Evolutionary conservation across 805 yeast species (phyloP).

Genomic region (Zygoascus flipseniorum): DNA sequence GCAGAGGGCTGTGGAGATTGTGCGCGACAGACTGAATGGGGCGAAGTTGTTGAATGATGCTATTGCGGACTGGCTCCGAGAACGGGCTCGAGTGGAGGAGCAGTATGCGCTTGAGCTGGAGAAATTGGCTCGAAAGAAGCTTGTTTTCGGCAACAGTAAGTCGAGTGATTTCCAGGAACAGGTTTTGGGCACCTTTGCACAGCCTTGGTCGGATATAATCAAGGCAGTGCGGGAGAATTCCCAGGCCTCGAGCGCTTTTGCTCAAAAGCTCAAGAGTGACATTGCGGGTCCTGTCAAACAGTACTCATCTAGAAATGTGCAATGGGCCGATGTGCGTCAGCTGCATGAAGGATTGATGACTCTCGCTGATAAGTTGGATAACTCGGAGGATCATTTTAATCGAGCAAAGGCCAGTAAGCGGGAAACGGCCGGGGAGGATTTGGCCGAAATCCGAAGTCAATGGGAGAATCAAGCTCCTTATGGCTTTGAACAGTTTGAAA

Average conservation of each 20-base stretch:
- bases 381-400: conserved; percentile 34
- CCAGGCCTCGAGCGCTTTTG: conserved; percentile 23
- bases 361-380: conserved; percentile 31
- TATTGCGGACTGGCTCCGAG: conserved; percentile 53
- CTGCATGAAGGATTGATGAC: conserved; percentile 37
- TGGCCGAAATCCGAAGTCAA: conserved; percentile 31
- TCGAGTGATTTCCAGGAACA: conserved; percentile 1
- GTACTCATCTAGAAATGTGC: conserved; percentile 40
- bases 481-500: conserved; percentile 66
- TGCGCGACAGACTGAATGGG: conserved; percentile 48
- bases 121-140: conserved; percentile 25
- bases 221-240: conserved; percentile 24
- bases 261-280: conserved; percentile 32
- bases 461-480: conserved; percentile 79
- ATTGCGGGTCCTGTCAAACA: conserved; percentile 31
- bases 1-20: conserved; percentile 48
- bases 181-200: conserved; percentile 22
- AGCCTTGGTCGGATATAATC: conserved; percentile 21
- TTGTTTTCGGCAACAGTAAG: conserved; percentile 9
- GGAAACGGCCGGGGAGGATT: conserved; percentile 25
- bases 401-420: conserved; percentile 29
- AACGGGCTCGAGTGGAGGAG: conserved; percentile 40
- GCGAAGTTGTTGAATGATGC: conserved; percentile 50
- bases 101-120: conserved; percentile 42
- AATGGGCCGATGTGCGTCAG: conserved; percentile 46